phyloP scores from a whole-genome alignment of 179 eudicot species.

The Gypsophila paniculata region DNA sequence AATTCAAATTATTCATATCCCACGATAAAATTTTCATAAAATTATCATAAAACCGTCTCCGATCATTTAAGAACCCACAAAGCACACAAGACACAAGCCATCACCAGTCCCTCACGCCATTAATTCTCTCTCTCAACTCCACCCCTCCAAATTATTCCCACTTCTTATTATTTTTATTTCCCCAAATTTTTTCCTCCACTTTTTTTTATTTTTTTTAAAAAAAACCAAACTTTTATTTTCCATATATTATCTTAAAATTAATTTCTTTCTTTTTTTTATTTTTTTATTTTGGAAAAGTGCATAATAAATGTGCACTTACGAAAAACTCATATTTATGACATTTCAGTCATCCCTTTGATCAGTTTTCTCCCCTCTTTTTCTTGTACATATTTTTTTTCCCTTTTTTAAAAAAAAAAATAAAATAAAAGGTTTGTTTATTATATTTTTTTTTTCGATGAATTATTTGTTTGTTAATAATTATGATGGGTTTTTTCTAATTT shows the following conservation, averaged over 20 bases:
- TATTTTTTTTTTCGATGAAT: background rate
- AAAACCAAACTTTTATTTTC: background rate
- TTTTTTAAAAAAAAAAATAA: background rate
- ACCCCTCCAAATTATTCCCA: constrained; percentile 25
- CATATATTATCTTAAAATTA: background rate
- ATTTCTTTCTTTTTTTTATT: constrained; percentile 17
- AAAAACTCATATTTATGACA: constrained; percentile 29
- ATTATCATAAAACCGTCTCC: too few species aligned
- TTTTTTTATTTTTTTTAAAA: background rate
- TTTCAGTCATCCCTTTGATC: constrained; percentile 35
- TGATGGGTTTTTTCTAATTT: constrained; percentile 15
- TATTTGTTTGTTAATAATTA: background rate
- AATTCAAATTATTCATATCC: too few species aligned
- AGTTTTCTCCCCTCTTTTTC: background rate
- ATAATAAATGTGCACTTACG: constrained; percentile 27
- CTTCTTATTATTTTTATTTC: constrained; percentile 8
- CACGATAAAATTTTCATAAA: too few species aligned
- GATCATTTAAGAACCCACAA: background rate
- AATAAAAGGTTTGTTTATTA: constrained; percentile 7
- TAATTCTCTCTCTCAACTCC: constrained; percentile 19
- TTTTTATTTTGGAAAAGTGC: constrained; percentile 16
- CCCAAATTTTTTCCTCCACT: background rate
- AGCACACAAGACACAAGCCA: constrained; percentile 19
- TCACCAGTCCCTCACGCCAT: constrained; percentile 20
- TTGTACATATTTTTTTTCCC: constrained; percentile 11